Conservation (phyloP, 75 land plant genomes). For the Gnetum montanum region DNA sequence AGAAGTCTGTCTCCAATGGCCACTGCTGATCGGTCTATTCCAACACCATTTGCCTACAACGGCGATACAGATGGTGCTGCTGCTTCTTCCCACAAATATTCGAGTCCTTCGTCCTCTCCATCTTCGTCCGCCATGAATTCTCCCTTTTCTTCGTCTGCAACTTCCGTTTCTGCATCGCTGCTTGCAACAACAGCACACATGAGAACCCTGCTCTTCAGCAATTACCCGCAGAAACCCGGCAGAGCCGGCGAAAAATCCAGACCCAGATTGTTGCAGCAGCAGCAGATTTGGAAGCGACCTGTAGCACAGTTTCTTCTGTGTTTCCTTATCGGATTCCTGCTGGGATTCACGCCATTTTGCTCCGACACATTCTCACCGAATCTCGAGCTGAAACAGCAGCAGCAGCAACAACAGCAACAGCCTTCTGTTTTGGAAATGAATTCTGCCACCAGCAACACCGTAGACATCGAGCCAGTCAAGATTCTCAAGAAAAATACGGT, state of each 20-base stretch:
- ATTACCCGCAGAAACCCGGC: conserved; percentile 15
- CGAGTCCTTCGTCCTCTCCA: conserved; percentile 12
- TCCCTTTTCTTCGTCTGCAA: conserved; percentile 5
- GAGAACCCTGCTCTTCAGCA: conserved; percentile 5
- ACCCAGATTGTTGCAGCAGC: conserved; percentile 18
- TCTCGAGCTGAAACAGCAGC: conserved; percentile 11
- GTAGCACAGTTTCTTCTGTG: conserved; percentile 39
- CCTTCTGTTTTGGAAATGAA: background rate
- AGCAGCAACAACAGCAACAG: conserved; percentile 3
- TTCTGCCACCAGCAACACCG: conserved; percentile 2
- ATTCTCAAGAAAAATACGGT: background rate
- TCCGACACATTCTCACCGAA: conserved; percentile 24
- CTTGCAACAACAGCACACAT: conserved; percentile 4
- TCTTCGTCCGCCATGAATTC: conserved; percentile 16
- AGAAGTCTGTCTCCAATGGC: conserved; percentile 30
- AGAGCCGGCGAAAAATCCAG: conserved; percentile 32
- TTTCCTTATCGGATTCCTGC: conserved; percentile 42
- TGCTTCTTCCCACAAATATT: conserved; percentile 21
- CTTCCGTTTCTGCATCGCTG: background rate
- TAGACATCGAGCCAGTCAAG: background rate
- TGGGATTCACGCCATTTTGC: conserved; percentile 44
- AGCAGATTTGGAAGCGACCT: conserved; percentile 35
- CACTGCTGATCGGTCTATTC: conserved; percentile 20
- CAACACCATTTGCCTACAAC: too few species aligned
- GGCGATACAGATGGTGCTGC: conserved; percentile 21